Evolutionary conservation across 2,329 filamentous ascomycete species (phyloP).

Genomic region (Onygenales sp.): DNA sequence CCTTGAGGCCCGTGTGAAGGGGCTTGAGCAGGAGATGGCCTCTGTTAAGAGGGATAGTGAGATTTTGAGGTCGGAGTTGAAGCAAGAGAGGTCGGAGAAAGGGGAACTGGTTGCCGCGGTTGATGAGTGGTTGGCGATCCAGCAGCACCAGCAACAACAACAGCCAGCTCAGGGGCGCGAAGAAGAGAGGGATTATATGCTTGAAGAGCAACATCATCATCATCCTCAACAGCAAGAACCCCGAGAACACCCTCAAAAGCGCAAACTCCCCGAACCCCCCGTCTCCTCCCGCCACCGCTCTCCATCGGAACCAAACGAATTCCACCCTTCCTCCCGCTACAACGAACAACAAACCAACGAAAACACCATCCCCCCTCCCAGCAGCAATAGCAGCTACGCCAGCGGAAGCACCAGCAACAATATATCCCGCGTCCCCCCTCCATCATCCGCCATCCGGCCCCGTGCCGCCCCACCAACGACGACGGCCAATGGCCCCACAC

Average conservation of each 20-base stretch:
- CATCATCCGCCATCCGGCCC: slow-evolving; percentile 21
- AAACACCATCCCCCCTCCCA: not conserved
- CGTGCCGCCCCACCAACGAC: slow-evolving; percentile 8
- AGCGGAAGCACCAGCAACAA: not conserved
- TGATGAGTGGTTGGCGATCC: slow-evolving; percentile 37
- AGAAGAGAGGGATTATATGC: not conserved
- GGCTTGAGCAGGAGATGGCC: slow-evolving; percentile 62
- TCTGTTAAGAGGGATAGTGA: slow-evolving; percentile 63
- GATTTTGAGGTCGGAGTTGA: slow-evolving; percentile 50
- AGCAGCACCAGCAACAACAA: slow-evolving; percentile 15
- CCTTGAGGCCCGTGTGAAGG: slow-evolving; percentile 63
- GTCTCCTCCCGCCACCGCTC: not conserved
- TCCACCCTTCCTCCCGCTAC: not conserved
- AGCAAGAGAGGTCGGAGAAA: slow-evolving; percentile 41
- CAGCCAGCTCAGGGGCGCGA: slow-evolving; percentile 5
- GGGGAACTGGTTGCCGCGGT: slow-evolving; percentile 39
- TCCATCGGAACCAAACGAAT: not conserved
- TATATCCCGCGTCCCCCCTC: slow-evolving; percentile 4
- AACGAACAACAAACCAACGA: not conserved
- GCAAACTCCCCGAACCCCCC: slow-evolving; percentile 1
- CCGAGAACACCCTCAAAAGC: not conserved
- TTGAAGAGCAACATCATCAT: not conserved
- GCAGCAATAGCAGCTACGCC: not conserved
- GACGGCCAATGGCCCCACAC: slow-evolving; percentile 16
- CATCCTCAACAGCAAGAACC: not conserved